Percentiles rank a stretch among this genome's conserved stretches.
Conservation (phyloP, 163 green algal species). For the Coccomyxa subellipsoidea region DNA sequence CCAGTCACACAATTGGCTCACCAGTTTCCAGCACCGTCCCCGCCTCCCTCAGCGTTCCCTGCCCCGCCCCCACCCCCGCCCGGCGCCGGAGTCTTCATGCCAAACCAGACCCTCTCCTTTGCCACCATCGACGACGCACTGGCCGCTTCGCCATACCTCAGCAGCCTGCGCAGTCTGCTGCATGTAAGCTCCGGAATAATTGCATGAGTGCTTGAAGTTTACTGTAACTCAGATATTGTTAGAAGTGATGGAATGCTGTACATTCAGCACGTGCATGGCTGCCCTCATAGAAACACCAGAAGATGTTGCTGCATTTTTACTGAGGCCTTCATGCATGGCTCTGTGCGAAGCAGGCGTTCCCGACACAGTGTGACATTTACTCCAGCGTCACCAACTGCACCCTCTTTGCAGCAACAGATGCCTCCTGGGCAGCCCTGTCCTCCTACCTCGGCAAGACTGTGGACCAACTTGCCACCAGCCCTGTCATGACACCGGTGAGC, state of each 20-base stretch:
- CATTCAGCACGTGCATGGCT: not conserved
- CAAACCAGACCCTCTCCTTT: not conserved
- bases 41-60: no score
- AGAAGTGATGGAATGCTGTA: not conserved
- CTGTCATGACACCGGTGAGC: not conserved
- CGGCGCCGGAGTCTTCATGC: no score
- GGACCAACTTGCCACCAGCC: not conserved
- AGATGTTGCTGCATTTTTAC: no score
- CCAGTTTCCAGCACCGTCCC: no score
- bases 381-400: not conserved
- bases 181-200: not conserved
- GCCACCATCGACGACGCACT: not conserved
- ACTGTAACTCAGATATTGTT: not conserved
- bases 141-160: not conserved
- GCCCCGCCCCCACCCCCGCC: no score
- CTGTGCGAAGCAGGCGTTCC: no score
- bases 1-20: no score
- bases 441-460: not conserved
- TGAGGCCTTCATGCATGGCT: no score
- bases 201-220: not conserved
- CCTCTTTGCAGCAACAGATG: conserved; percentile 5
- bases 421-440: not conserved
- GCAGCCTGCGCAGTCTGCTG: not conserved
- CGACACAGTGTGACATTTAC: not conserved
- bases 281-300: no score